Base-by-base conservation (phyloP, 805 yeast species). In the Barnettozyma botsteinii region DNA sequence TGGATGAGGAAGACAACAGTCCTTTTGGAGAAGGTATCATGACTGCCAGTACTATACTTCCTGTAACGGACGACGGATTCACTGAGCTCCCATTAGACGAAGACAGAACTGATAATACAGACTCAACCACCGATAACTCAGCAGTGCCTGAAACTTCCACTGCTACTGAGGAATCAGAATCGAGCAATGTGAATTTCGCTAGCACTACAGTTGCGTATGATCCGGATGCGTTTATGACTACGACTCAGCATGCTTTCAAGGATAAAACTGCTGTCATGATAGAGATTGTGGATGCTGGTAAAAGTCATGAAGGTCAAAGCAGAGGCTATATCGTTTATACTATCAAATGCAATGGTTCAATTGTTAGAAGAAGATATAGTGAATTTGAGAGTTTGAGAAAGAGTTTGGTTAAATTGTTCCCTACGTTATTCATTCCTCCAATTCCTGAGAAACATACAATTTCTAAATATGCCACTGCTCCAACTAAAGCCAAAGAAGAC, bases 361-460 rank as follows among this genome's bases (percentile, higher is more conserved):
- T 73, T 10, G 89, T 87, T 5, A 77, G 89, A 35, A 69, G 98
- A 52, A 70, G 98, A 33, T 93, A 93, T 59, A 83, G 95, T 25
- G 98, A 93, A 58, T 93, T 93, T 58, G 96, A 86, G 54, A 77
- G 85, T 36, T 69, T 93, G 33, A 69, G 96, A 45, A 81, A 77
- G 30, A 72, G 83, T 5, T 66, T 93, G 18, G 67, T 79, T 4
- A 78, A 81, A 50, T 63, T 85, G 28, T 82, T 83, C 48, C 97
- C 98, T 4, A 77, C 93, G 4, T 57, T 79, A 4, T 73, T 93
- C 4, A 77, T 93, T 5, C 98, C 98, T 7, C 97, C 98, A 1
- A 91, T 93, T 9, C 98, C 98, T 0, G 84, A 81, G 59, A 85
- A 85, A 57, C 91, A 84, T 35, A 69, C 83, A 15, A 59, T 84